Conservation (phyloP, 1,284 basidiomycete species). For the Ustilago sp. region DNA sequence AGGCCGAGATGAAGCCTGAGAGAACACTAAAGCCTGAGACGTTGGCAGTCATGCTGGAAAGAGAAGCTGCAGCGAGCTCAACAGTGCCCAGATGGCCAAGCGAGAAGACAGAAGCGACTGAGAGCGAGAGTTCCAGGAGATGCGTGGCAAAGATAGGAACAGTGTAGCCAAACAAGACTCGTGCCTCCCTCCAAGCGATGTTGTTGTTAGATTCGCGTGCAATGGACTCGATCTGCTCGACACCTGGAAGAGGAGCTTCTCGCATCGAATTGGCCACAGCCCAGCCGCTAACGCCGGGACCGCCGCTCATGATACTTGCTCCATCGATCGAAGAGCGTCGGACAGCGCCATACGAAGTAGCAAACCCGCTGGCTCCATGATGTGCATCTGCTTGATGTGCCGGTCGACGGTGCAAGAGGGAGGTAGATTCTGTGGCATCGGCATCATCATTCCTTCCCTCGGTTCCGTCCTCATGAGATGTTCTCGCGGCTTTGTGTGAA, state of each 20-base stretch:
- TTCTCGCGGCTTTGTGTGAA: slow-evolving; percentile 8
- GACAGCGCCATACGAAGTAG: slow-evolving; percentile 31
- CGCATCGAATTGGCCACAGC: slow-evolving; percentile 43
- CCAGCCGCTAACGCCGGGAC: slow-evolving; percentile 48
- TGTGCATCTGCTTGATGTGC: slow-evolving; percentile 3
- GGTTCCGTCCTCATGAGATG: not conserved
- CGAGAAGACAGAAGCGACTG: slow-evolving; percentile 63
- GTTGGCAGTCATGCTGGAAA: slow-evolving; percentile 67
- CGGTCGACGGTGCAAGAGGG: slow-evolving; percentile 25
- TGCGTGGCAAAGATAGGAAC: slow-evolving; percentile 65
- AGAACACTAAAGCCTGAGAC: slow-evolving; percentile 66
- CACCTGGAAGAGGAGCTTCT: slow-evolving; percentile 42
- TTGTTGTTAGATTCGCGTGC: slow-evolving; percentile 44
- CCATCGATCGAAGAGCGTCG: slow-evolving; percentile 31
- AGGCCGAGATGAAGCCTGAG: slow-evolving; percentile 80
- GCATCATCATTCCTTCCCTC: slow-evolving; percentile 9
- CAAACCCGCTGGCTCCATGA: slow-evolving; percentile 9
- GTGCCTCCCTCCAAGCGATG: slow-evolving; percentile 53
- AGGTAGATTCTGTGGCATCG: slow-evolving; percentile 30
- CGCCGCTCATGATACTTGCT: slow-evolving; percentile 33
- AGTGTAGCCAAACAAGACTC: slow-evolving; percentile 55
- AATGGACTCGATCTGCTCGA: slow-evolving; percentile 54
- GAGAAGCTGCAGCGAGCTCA: slow-evolving; percentile 64
- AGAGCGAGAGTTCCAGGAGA: slow-evolving; percentile 65
- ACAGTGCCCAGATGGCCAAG: slow-evolving; percentile 67